These are phyloP conservation scores for Xerophyta viscosa DNA, from an alignment of 106 monocot species.

Conservation along the genomic window DNA sequence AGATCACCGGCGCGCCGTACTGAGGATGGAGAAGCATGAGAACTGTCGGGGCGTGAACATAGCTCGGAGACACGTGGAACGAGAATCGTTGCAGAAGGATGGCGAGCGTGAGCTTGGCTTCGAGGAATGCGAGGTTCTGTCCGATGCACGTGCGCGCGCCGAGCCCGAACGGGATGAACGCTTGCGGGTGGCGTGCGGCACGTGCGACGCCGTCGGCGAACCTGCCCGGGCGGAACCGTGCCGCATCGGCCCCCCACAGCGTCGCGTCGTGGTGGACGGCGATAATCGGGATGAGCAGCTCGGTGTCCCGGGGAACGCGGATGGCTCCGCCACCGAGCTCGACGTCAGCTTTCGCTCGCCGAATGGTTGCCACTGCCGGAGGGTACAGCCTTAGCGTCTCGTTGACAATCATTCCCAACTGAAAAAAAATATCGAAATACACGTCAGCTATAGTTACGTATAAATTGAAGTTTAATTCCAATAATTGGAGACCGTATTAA, in stretches of 20 bases:
- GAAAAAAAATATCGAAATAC: neutral
- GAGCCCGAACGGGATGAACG: constrained; percentile 55
- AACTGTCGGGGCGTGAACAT: constrained; percentile 46
- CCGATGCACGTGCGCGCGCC: constrained; percentile 55
- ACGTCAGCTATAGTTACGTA: neutral
- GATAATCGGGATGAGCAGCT: constrained; percentile 67
- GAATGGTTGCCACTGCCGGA: constrained; percentile 61
- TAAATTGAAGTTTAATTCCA: too few species aligned
- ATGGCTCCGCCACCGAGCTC: constrained; percentile 25
- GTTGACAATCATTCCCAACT: constrained; percentile 71
- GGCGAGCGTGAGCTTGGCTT: constrained; percentile 46
- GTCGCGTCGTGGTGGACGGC: constrained; percentile 52
- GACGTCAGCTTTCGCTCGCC: constrained; percentile 44
- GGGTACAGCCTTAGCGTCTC: constrained; percentile 72
- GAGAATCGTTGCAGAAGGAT: constrained; percentile 41
- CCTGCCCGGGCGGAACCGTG: constrained; percentile 50
- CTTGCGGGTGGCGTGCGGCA: constrained; percentile 42
- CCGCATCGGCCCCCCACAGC: constrained; percentile 58
- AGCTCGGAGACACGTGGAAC: constrained; percentile 22
- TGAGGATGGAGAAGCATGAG: constrained; percentile 53
- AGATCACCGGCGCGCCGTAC: constrained; percentile 53
- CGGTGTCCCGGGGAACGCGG: constrained; percentile 46
- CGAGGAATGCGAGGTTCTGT: constrained; percentile 48
- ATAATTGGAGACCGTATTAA: too few species aligned
- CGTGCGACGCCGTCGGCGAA: constrained; percentile 39